A percentile compares a stretch with the other conserved stretches of the same genome.
These are phyloP conservation scores for Coemansia aciculifera DNA, from an alignment of 192 early-diverging fungal genomes.

Conservation along the genomic window DNA sequence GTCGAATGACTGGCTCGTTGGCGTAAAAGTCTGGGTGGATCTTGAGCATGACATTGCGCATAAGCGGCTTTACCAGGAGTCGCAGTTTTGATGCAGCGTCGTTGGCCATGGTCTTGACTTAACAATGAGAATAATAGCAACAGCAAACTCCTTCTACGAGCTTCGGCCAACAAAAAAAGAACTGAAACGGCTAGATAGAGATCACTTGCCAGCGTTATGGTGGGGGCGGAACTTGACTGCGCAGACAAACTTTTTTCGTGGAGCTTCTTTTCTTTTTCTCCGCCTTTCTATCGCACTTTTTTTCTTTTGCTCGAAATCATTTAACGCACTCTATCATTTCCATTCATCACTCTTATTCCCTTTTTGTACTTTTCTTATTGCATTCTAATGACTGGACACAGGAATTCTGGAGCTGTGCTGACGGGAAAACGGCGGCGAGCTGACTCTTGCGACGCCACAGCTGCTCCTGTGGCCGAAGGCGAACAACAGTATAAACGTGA, in stretches of 20 bases:
- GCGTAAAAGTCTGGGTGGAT: constrained; percentile 50
- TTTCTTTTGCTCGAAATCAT: neutral
- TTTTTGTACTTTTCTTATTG: constrained; percentile 4
- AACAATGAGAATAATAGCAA: too few relatives aligned
- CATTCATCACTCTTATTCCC: neutral
- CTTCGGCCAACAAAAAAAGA: neutral
- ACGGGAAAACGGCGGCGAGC: neutral
- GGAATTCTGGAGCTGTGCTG: constrained; percentile 1
- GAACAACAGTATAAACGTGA: neutral
- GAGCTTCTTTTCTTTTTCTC: neutral
- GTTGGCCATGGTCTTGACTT: constrained; percentile 6
- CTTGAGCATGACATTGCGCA: constrained; percentile 41
- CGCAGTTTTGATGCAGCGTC: constrained; percentile 17
- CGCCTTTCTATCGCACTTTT: neutral
- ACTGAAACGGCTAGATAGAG: neutral
- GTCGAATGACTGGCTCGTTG: constrained; percentile 34
- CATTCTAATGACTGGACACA: neutral
- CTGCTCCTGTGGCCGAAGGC: neutral
- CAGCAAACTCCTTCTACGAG: neutral
- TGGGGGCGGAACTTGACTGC: constrained; percentile 2
- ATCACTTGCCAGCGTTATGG: neutral
- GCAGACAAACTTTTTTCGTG: neutral
- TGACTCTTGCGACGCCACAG: neutral
- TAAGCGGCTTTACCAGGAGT: constrained; percentile 37
- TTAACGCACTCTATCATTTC: neutral